These are phyloP conservation scores for Lachnellula occidentalis DNA, from an alignment of 2,329 filamentous ascomycete species.

Conservation along the genomic window DNA sequence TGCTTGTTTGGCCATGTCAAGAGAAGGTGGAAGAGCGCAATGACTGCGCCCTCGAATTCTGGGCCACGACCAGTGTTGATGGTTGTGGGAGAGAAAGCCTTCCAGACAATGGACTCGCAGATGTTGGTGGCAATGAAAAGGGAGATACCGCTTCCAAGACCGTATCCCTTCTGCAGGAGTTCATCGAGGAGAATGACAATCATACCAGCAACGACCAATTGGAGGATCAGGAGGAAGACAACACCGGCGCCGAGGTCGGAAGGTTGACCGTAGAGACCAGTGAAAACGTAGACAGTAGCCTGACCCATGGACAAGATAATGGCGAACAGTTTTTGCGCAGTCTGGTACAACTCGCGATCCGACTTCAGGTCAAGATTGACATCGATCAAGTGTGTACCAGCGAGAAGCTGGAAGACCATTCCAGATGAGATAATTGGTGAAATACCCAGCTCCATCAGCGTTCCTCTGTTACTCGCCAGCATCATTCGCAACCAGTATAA, in stretches of 20 bases:
- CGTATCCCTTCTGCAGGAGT: slow-evolving; percentile 98
- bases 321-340: slow-evolving; percentile 96
- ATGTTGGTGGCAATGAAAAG: slow-evolving; percentile 99
- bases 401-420: slow-evolving; percentile 99
- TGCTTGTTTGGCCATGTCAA: slow-evolving; percentile 99
- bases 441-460: slow-evolving; percentile 92
- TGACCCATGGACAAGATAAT: slow-evolving; percentile 97
- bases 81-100: slow-evolving; percentile 97
- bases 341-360: slow-evolving; percentile 99
- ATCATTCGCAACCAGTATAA: slow-evolving; percentile 99
- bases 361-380: slow-evolving; percentile 99
- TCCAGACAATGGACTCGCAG: slow-evolving; percentile 99
- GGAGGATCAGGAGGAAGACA: slow-evolving; percentile 95
- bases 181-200: slow-evolving; percentile 99
- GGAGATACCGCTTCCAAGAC: slow-evolving; percentile 95
- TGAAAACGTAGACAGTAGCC: slow-evolving; percentile 96
- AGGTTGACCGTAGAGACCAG: slow-evolving; percentile 93
- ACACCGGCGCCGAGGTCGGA: slow-evolving; percentile 96
- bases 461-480: slow-evolving; percentile 97
- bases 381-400: slow-evolving; percentile 98
- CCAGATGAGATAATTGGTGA: slow-evolving; percentile 99
- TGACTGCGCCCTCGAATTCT: slow-evolving; percentile 97
- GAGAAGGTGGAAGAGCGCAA: slow-evolving; percentile 94
- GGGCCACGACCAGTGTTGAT: slow-evolving; percentile 99
- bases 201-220: slow-evolving; percentile 94